These are phyloP conservation scores for Claviceps lovelessii DNA, from an alignment of 2,329 filamentous ascomycete species.

Conservation along the genomic window DNA sequence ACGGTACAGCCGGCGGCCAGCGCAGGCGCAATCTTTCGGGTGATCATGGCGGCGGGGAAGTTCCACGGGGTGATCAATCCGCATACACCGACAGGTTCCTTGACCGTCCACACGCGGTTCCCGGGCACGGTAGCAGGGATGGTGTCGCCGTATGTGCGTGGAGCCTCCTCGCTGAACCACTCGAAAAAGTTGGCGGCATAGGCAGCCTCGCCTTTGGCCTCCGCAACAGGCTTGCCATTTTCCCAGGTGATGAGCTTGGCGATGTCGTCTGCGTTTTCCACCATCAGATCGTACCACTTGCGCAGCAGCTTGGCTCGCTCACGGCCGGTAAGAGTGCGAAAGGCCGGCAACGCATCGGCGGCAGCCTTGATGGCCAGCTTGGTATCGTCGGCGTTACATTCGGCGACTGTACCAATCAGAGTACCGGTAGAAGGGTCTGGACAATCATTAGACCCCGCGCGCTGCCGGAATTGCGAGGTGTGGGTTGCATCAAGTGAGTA, in stretches of 20 bases:
- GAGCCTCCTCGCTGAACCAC: slow-evolving; percentile 72
- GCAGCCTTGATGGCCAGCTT: slow-evolving; percentile 75
- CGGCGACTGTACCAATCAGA: slow-evolving; percentile 69
- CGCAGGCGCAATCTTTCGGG: slow-evolving; percentile 55
- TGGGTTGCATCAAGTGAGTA: background rate
- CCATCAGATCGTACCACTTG: slow-evolving; percentile 69
- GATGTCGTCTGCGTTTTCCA: slow-evolving; percentile 66
- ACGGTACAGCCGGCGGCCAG: slow-evolving; percentile 92
- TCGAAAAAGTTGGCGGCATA: slow-evolving; percentile 66
- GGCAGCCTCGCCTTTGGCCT: slow-evolving; percentile 56
- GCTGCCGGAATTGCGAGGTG: background rate
- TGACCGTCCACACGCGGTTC: slow-evolving; percentile 64
- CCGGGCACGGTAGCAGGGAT: slow-evolving; percentile 55
- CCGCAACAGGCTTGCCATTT: slow-evolving; percentile 71
- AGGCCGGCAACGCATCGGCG: slow-evolving; percentile 55
- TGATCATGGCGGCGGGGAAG: slow-evolving; percentile 68
- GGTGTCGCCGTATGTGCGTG: slow-evolving; percentile 57
- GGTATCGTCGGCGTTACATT: slow-evolving; percentile 67
- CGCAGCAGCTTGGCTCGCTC: slow-evolving; percentile 60
- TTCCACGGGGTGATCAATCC: slow-evolving; percentile 80
- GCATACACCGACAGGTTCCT: slow-evolving; percentile 73
- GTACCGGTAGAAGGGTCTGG: slow-evolving; percentile 67
- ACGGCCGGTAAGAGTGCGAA: slow-evolving; percentile 57
- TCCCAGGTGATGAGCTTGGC: slow-evolving; percentile 78
- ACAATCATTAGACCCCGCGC: background rate